Base-by-base conservation (phyloP, 352 stramenopile species). In the Phytopythium cucurbitacearum region DNA sequence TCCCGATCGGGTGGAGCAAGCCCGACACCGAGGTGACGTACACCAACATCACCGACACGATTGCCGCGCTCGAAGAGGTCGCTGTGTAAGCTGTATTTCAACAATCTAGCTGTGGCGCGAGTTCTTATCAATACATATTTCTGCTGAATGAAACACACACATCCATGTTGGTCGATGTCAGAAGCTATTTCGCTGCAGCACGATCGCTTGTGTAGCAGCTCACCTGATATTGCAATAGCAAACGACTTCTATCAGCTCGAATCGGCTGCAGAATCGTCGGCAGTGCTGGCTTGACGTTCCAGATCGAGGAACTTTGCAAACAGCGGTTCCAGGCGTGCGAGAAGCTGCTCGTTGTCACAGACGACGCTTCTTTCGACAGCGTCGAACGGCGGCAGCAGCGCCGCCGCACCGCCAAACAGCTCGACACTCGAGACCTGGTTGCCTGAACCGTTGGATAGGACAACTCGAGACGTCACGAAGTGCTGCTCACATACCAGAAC, bases 301-400 rank as follows among this genome's bases (percentile, higher is more conserved):
- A 28, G 21, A 28, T 60, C 15, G 12, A 60, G 11, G 13, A 65
- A 65, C 40, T 58, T 42, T 4, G 34, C 9, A 40, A 84, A 47
- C n/a, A 87, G 59, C 54, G 64, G 43, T 58, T 74, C 59, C 41
- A 85, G 52, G 1, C 63, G 67, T 5, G 45, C 48, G 15, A 84
- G 53, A 48, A 85, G 72, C 64, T 82, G 69, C 57, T 80, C 73
- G 60, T 84, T 84, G 7, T 41, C 51, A 52, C 76, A 77, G 37
- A 47, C 57, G 33, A 73, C 57, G 37, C 69, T 40, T 4, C 32
- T 28, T 11, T 71, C 44, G 10, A 65, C 46, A 15, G 53, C 7
- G 2, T 42, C 35, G 45, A 78, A 87, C 37, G 73, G 76, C n/a
- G 64, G 45, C 7, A 40, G 46, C 54, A 85, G n/a, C 12, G 57